A percentile compares a stretch with the other conserved stretches of the same genome.
These are phyloP conservation scores for Millerozyma miso DNA, from an alignment of 805 yeast species.

Conservation along the genomic window DNA sequence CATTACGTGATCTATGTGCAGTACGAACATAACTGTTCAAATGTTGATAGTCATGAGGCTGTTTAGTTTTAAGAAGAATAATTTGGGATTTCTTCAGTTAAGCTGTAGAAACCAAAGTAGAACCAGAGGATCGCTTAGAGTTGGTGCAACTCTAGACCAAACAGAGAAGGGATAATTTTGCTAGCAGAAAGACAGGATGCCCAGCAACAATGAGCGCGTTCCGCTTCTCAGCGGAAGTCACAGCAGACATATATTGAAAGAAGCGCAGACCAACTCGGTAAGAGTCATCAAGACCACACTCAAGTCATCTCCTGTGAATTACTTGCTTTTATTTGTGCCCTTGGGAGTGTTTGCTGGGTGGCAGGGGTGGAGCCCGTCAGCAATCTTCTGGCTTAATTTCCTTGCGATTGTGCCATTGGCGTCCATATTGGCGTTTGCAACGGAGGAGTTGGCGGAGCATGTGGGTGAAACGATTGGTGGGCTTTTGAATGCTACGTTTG, in stretches of 20 bases:
- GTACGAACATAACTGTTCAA: no score
- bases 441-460: slow-evolving; percentile 84
- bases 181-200: no score
- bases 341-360: slow-evolving; percentile 75
- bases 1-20: no score
- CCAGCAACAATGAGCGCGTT: not conserved
- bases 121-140: no score
- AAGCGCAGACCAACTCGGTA: not conserved
- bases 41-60: no score
- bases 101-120: no score
- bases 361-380: slow-evolving; percentile 49
- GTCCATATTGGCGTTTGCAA: slow-evolving; percentile 82
- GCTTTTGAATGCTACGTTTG: slow-evolving; percentile 91
- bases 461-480: slow-evolving; percentile 95
- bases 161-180: no score
- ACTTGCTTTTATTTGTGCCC: slow-evolving; percentile 80
- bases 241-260: not conserved
- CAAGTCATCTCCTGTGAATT: slow-evolving; percentile 68
- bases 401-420: slow-evolving; percentile 91
- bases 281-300: slow-evolving; percentile 23
- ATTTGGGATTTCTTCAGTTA: no score
- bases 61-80: no score
- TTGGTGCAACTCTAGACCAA: no score
- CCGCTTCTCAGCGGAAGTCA: not conserved
- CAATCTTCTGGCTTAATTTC: slow-evolving; percentile 71